Evolutionary conservation across 1,139 yeast genomes (phyloP), one percentile per base, ranked within the genome.

Genomic region (Barnettozyma hawaiiensis): DNA sequence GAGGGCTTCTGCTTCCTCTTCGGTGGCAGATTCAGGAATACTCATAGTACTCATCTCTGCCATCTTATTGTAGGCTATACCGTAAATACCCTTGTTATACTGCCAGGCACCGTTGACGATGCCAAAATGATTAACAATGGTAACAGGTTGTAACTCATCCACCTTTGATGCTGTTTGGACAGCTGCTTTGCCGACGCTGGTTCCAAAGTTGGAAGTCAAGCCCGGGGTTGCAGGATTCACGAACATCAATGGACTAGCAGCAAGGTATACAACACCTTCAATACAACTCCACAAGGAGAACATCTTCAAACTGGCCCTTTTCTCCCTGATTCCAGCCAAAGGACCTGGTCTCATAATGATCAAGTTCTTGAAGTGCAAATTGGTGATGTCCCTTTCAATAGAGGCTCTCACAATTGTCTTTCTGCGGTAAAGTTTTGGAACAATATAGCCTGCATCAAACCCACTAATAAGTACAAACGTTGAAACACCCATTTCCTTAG

Each of bases 321-420:
- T 41, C 15, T 34, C 37, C 38, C 51, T 45, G 8, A 46, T 14
- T 14, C 54, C 52, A 31, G 48, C 42, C 26, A 49, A 35, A 7
- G 49, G 51, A 22, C 54, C 54, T 10, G 52, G 50, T 40, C 52
- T 46, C 4, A 48, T 9, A 4, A 50, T 40, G 7, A 45, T 21
- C 24, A 46, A 36, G 9, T 40, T 38, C 7, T 43, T 34, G 26
- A 49, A 47, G 1, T 35, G 28, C 20, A 50, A 36, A 1, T n/a
- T 20, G 2, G 28, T 28, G 3, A 50, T 26, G 29, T 49, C 49
- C 4, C 41, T 26, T 32, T 50, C 54, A 14, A 35, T 39, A 12
- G 43, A 40, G 11, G 39, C 44, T 32, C 46, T 45, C 16, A 45
- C 39, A 9, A 45, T 47, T 3, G 44, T 33, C 15, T 29, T 40